These are phyloP conservation scores for Phaseolus lunatus DNA, from an alignment of 306 rosid genomes.

Conservation along the genomic window DNA sequence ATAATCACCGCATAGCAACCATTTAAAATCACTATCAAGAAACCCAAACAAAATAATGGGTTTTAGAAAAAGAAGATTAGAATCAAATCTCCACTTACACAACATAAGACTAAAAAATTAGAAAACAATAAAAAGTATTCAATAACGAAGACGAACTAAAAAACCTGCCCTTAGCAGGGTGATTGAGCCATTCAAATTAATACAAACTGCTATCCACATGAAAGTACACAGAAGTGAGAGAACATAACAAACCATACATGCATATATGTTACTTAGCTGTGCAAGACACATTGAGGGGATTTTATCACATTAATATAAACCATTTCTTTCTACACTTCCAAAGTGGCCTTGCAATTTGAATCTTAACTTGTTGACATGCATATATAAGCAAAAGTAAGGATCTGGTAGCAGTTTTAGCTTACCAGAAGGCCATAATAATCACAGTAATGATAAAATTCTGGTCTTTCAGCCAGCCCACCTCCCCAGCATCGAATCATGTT, in stretches of 20 bases:
- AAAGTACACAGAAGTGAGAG: constrained; percentile 9
- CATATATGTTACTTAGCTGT: neutral
- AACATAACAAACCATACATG: neutral
- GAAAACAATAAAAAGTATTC: constrained; percentile 9
- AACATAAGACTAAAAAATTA: constrained; percentile 11
- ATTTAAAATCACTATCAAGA: constrained; percentile 30
- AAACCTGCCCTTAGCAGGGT: neutral
- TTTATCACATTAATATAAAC: too few species aligned
- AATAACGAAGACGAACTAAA: neutral
- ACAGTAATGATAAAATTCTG: constrained; percentile 91
- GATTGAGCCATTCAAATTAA: constrained; percentile 12
- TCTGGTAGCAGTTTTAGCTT: constrained; percentile 43
- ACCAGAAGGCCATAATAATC: constrained; percentile 93
- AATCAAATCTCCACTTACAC: constrained; percentile 13
- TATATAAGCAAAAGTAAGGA: constrained; percentile 27
- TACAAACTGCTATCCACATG: constrained; percentile 27
- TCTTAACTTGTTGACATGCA: neutral
- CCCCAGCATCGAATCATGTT: constrained; percentile 99
- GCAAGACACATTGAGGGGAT: too few species aligned
- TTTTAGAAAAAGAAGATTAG: neutral
- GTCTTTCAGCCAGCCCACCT: constrained; percentile 96
- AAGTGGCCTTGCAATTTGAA: neutral
- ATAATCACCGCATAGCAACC: constrained; percentile 12
- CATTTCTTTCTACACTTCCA: neutral
- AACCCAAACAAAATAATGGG: constrained; percentile 6